These are phyloP conservation scores for Filobasidium wieringae DNA, from an alignment of 768 basidiomycete genomes.

Conservation along the genomic window DNA sequence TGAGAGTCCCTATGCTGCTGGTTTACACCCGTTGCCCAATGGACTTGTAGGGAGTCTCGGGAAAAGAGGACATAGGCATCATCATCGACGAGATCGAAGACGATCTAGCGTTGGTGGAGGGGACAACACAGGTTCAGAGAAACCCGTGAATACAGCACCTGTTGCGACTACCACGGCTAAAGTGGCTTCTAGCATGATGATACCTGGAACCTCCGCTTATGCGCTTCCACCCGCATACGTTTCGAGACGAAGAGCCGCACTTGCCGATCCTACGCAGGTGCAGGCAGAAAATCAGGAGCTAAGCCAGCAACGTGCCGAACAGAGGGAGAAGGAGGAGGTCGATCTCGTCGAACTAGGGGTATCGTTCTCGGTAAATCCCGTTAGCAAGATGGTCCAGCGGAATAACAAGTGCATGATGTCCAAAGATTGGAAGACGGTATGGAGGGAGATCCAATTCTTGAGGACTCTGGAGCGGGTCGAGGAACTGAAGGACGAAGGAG, in stretches of 20 bases:
- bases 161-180: not conserved
- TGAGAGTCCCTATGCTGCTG: slow-evolving; percentile 3
- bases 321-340: not conserved
- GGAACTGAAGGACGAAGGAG: slow-evolving; percentile 58
- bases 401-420: slow-evolving; percentile 34
- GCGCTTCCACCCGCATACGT: not conserved
- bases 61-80: not conserved
- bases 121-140: not conserved
- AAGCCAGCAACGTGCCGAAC: not conserved
- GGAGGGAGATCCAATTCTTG: slow-evolving; percentile 62
- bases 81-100: slow-evolving; percentile 1
- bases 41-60: not conserved
- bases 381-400: slow-evolving; percentile 24
- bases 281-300: not conserved
- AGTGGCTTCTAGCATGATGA: not conserved
- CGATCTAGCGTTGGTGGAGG: not conserved
- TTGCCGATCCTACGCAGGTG: not conserved
- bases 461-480: slow-evolving; percentile 79
- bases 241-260: not conserved
- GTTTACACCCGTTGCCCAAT: slow-evolving; percentile 6
- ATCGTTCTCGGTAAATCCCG: slow-evolving; percentile 26
- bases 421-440: slow-evolving; percentile 51
- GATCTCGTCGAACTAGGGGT: slow-evolving; percentile 26
- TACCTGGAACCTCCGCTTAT: not conserved
- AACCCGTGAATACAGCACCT: not conserved